Conservation (phyloP, 2,329 filamentous ascomycete species). For the Sordariomycetes sp. region DNA sequence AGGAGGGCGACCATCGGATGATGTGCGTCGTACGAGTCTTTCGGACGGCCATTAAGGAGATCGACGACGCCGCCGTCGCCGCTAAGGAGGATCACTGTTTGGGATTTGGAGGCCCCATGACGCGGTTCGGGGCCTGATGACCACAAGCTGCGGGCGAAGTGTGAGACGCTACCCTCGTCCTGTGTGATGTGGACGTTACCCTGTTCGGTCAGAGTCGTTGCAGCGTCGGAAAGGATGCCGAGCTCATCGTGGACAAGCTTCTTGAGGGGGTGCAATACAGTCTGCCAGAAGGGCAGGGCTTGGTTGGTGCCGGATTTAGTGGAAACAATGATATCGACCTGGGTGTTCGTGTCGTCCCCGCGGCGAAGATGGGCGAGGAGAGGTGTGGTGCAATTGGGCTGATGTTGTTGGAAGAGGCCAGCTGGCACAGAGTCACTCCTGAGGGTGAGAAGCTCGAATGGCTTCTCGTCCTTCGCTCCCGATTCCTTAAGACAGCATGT, state of each 20-base stretch:
- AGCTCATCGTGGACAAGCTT: constrained; percentile 22
- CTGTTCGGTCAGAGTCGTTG: background rate
- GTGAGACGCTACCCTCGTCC: constrained; percentile 51
- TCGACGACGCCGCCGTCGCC: constrained; percentile 86
- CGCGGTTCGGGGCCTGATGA: constrained; percentile 9
- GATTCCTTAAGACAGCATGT: constrained; percentile 30
- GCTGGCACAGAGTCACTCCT: constrained; percentile 23
- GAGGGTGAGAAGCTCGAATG: constrained; percentile 19
- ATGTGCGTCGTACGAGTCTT: constrained; percentile 9
- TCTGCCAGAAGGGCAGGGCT: constrained; percentile 45
- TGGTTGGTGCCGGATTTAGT: constrained; percentile 53
- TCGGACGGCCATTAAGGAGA: constrained; percentile 55
- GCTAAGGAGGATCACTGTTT: constrained; percentile 66
- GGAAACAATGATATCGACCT: constrained; percentile 59
- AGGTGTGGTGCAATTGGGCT: constrained; percentile 26
- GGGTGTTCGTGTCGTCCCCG: constrained; percentile 9
- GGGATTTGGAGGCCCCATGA: constrained; percentile 15
- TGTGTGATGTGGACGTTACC: constrained; percentile 48
- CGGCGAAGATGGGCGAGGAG: too few species aligned
- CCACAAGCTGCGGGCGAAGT: constrained; percentile 43
- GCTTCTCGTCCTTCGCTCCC: constrained; percentile 11
- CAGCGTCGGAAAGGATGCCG: constrained; percentile 1
- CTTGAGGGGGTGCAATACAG: constrained; percentile 48
- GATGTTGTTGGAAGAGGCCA: constrained; percentile 22
- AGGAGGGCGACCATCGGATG: constrained; percentile 41